phyloP scores from a whole-genome alignment of 495 filamentous ascomycete genomes.

The Halenospora varia region DNA sequence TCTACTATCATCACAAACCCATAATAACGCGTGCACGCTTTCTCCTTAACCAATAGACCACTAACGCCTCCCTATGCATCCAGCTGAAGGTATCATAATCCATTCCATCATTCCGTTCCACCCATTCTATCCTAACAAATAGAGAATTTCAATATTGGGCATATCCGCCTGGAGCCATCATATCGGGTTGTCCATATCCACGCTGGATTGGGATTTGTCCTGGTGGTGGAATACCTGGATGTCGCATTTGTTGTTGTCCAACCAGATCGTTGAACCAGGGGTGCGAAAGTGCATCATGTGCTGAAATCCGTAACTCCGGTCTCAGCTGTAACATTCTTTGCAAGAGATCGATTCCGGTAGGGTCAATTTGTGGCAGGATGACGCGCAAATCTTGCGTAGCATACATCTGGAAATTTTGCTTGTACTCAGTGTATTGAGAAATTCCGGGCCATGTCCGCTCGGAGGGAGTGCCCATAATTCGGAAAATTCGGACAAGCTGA shows the following conservation, averaged over 20 bases:
- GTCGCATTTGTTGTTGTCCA: slow-evolving; percentile 18
- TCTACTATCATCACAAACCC: background rate
- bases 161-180: slow-evolving; percentile 15
- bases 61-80: slow-evolving; percentile 2
- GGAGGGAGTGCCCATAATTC: slow-evolving; percentile 92
- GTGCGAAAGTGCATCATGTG: slow-evolving; percentile 78
- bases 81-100: slow-evolving; percentile 2
- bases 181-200: slow-evolving; percentile 18
- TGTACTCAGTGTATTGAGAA: slow-evolving; percentile 88
- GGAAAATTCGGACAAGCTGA: slow-evolving; percentile 92
- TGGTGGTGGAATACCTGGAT: slow-evolving; percentile 10
- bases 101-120: background rate
- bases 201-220: slow-evolving; percentile 19
- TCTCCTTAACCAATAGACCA: background rate
- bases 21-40: background rate
- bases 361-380: slow-evolving; percentile 88
- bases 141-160: slow-evolving; percentile 14
- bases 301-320: slow-evolving; percentile 87
- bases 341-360: slow-evolving; percentile 77
- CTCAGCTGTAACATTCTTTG: slow-evolving; percentile 88
- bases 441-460: slow-evolving; percentile 93
- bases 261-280: slow-evolving; percentile 66
- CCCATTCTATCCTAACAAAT: background rate
- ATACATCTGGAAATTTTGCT: slow-evolving; percentile 87
- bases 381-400: slow-evolving; percentile 85